phyloP scores from a whole-genome alignment of 2,329 filamentous ascomycete genomes.

The Fusarium graminum region DNA sequence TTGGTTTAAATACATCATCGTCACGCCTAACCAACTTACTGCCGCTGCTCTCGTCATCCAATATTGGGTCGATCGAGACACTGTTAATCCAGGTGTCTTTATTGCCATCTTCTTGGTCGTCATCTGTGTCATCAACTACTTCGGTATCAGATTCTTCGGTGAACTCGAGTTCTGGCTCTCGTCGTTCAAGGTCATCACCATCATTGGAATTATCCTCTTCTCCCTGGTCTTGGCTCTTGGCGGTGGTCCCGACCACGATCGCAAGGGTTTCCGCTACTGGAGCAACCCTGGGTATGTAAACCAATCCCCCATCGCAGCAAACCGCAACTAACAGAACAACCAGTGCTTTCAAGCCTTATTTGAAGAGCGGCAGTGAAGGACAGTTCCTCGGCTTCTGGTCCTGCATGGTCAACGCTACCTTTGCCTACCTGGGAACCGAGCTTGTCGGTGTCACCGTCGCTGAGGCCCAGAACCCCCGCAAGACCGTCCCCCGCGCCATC shows the following conservation, averaged over 20 bases:
- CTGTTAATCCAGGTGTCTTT: conserved; percentile 82
- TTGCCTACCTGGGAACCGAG: conserved; percentile 83
- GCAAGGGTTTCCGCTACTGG: conserved; percentile 77
- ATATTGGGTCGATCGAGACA: conserved; percentile 76
- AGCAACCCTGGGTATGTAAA: conserved; percentile 61
- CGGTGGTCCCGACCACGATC: conserved; percentile 72
- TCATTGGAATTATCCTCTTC: conserved; percentile 75
- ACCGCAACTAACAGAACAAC: not conserved
- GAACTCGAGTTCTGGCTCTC: conserved; percentile 74
- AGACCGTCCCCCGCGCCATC: conserved; percentile 81
- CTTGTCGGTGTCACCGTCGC: conserved; percentile 83
- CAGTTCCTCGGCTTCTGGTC: conserved; percentile 75
- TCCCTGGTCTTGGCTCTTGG: conserved; percentile 73
- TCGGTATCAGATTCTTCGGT: conserved; percentile 75
- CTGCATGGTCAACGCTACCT: conserved; percentile 80
- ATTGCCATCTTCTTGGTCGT: conserved; percentile 77
- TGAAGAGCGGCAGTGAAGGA: conserved; percentile 54
- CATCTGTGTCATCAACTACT: conserved; percentile 77
- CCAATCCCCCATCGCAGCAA: not conserved
- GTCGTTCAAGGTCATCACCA: conserved; percentile 76
- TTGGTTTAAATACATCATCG: conserved; percentile 86
- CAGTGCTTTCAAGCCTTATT: conserved; percentile 55
- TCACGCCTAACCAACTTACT: conserved; percentile 87
- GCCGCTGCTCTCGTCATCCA: conserved; percentile 83
- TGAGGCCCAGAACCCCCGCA: conserved; percentile 83